phyloP scores from a whole-genome alignment of 1,139 yeast species.

The Debaryomycetaceae sp. region DNA sequence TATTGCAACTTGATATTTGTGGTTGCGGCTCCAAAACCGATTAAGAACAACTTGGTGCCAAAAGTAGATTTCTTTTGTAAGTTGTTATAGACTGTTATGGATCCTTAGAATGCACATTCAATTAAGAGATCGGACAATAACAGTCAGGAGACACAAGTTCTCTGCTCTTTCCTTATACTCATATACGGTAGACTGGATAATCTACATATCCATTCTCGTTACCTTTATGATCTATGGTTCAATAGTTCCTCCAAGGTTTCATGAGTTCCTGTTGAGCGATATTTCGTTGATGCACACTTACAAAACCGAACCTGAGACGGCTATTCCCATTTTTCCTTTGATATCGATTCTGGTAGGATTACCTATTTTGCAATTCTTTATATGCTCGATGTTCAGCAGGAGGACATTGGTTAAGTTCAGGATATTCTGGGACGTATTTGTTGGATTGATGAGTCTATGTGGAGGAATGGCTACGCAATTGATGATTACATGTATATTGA shows the following conservation, averaged over 20 bases:
- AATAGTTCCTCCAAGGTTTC: slow-evolving; percentile 32
- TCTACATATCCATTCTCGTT: slow-evolving; percentile 21
- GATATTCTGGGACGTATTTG: slow-evolving; percentile 41
- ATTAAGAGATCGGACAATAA: slow-evolving; percentile 5
- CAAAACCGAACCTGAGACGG: slow-evolving; percentile 28
- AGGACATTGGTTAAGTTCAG: slow-evolving; percentile 17
- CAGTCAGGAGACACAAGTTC: slow-evolving; percentile 9
- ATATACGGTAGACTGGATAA: slow-evolving; percentile 34
- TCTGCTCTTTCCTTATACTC: slow-evolving; percentile 27
- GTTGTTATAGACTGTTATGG: not conserved
- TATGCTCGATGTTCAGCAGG: slow-evolving; percentile 18
- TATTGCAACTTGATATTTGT: not conserved
- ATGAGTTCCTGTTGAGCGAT: slow-evolving; percentile 40
- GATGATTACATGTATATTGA: slow-evolving; percentile 38
- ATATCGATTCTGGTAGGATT: slow-evolving; percentile 24
- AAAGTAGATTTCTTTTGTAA: not conserved
- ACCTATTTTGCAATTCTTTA: slow-evolving; percentile 30
- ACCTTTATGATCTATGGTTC: slow-evolving; percentile 31
- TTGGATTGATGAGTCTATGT: slow-evolving; percentile 32
- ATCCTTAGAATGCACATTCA: slow-evolving; percentile 2
- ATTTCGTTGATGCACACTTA: slow-evolving; percentile 28
- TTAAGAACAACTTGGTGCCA: not conserved
- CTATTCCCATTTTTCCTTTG: slow-evolving; percentile 30
- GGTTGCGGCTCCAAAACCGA: not conserved
- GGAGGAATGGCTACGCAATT: slow-evolving; percentile 42